Base-by-base conservation (phyloP, 2,329 filamentous ascomycete species). In the Botrytis pseudocinerea region DNA sequence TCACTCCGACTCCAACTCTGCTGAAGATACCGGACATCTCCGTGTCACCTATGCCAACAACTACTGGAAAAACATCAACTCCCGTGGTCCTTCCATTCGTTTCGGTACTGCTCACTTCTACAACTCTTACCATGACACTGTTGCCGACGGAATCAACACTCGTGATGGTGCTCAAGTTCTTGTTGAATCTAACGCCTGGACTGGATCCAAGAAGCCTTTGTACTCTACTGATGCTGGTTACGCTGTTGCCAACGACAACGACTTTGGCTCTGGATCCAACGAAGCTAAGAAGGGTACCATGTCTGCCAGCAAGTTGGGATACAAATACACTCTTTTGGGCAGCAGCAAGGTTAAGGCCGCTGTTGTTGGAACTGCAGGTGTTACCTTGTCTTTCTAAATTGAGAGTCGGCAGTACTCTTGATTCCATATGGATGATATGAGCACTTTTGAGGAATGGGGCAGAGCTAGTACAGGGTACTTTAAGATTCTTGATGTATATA, bases 101-200 rank as follows among this genome's bases (percentile, higher is more conserved):
- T 69, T 69, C 48, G 62, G 62, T n/a, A 72, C 62, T 38, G 63
- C 40, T 12, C 62, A 72, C 51, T 61, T 72, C 38, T 60, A 35
- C 54, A 71, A 71, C 46, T 54, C 46, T 25, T 71, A 71, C 60
- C 61, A 54, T 46, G 54, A 57, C 69, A 65, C 51, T 16, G 69
- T 71, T 18, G 35, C 69, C 61, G 60, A 71, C 20, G 69, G 85
- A 62, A 85, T 90, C 82, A 89, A 90, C 82, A 85, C 87, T 64
- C 85, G 87, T 70, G 83, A 86, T 77, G 85, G 85, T 22, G 87
- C 88, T 35, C 84, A 89, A 79, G 82, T 89, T n/a, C 84, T 89
- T 42, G 83, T 90, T 40, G 85, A 90, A 82, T 88, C 86, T 66
- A 85, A 85, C 74, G 82, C 82, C 76, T 89, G 77, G 82, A 82